These are phyloP conservation scores for Salix purpurea DNA, from an alignment of 345 rosid species.

Conservation along the genomic window DNA sequence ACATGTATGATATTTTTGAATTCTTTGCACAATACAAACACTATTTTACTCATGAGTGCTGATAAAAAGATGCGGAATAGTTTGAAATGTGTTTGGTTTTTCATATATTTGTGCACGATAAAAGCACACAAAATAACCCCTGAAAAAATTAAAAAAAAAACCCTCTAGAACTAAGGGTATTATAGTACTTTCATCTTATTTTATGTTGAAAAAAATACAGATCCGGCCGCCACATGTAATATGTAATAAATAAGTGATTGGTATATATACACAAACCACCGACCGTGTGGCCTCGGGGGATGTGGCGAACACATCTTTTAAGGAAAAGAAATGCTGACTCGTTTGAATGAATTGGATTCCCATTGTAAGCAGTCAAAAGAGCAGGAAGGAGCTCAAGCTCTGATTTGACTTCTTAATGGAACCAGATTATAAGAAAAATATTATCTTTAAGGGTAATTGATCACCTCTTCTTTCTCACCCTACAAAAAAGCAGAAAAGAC, in stretches of 20 bases:
- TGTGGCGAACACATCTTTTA: conserved; percentile 27
- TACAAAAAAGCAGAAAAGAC: neutral
- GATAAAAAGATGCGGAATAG: fast-evolving
- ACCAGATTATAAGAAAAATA: neutral
- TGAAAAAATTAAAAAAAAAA: too few species aligned
- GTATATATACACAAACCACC: conserved; percentile 2
- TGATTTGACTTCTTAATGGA: conserved; percentile 19
- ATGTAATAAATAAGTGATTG: neutral
- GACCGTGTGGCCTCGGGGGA: conserved; percentile 23
- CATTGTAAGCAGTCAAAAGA: conserved; percentile 23
- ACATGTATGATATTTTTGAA: too few species aligned
- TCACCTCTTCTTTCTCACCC: neutral
- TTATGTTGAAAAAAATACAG: too few species aligned
- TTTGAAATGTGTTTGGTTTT: fast-evolving
- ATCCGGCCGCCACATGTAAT: too few species aligned
- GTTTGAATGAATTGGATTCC: conserved; percentile 27
- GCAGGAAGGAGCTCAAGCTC: neutral
- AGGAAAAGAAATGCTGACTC: conserved; percentile 13
- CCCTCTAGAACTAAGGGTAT: fast-evolving
- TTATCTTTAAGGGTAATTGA: neutral
- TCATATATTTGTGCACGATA: too few species aligned
- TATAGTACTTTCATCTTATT: fast-evolving
- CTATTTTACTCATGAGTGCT: too few species aligned
- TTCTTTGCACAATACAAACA: too few species aligned
- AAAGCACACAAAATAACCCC: too few species aligned